Base-by-base conservation (phyloP, 768 basidiomycete species). In the Suillus clintonianus region DNA sequence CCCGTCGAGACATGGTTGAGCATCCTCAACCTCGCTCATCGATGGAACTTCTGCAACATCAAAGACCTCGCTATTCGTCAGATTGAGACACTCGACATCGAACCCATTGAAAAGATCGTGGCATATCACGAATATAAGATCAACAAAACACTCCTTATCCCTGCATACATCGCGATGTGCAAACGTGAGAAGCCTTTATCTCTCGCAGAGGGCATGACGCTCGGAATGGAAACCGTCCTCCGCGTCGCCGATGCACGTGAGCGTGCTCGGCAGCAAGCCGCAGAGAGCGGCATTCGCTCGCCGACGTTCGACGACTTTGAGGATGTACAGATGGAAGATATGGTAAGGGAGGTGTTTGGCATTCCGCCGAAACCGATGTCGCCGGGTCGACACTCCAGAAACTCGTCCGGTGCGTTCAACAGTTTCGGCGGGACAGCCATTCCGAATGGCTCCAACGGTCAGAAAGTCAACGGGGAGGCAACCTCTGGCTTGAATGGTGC, bases 181-280 rank as follows among this genome's bases (percentile, higher is more conserved):
- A 76, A 77, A 13, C 84, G 87, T 4, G 77, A 80, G 0, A 80
- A 80, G 1, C 81, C 88, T 0, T 78, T 88, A 17, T 79, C 78
- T 0, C 73, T 83, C 1, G 79, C 79, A 11, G 92, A 91, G 62
- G 87, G 84, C 42, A 71, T 75, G 4, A 74, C 76, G 39, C 76
- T 93, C n/a, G 86, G 87, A 54, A 71, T 86, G 69, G 83, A 87
- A 42, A 86, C 86, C 0, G 78, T 85, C 0, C 71, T 89, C 1
- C 79, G 72, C 37, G 76, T 91, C 19, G 85, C 85, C 0, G 71
- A 75, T 1, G 85, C 84, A 3, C 81, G 89, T 1, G 89, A 90
- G 64, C 74, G 73, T 19, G 70, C 69, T 10, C 70, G 67, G 55
- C 79, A 79, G 32, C 74, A 81, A 6, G 75, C 82, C 3, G 66